Conservation (phyloP, 2,329 filamentous ascomycete genomes). For the Sarocladium strictum region DNA sequence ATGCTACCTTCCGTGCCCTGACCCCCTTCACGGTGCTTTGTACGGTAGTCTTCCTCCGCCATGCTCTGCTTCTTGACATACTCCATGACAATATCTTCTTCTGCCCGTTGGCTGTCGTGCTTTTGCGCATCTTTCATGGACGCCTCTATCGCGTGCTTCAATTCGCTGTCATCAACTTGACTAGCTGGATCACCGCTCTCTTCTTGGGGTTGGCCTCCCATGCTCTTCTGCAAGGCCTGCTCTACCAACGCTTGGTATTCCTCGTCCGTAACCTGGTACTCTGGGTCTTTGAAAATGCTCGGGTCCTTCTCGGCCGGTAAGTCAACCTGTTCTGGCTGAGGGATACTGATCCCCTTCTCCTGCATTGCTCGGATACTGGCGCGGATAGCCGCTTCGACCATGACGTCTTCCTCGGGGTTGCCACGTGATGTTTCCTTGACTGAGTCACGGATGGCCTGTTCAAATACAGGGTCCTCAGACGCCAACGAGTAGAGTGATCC, state of each 20-base stretch:
- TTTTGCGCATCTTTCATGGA: conserved; percentile 38
- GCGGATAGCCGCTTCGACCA: conserved; percentile 67
- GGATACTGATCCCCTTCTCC: conserved; percentile 15
- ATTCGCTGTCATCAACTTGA: conserved; percentile 31
- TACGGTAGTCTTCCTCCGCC: conserved; percentile 54
- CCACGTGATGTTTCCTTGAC: conserved; percentile 66
- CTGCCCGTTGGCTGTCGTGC: conserved; percentile 40
- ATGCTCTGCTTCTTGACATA: conserved; percentile 74
- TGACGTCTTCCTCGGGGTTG: conserved; percentile 61
- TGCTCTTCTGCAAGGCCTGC: conserved; percentile 48
- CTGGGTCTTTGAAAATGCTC: conserved; percentile 30
- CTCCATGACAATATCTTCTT: conserved; percentile 70
- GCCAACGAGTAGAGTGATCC: background rate
- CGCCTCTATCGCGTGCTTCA: conserved; percentile 39
- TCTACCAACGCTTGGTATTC: conserved; percentile 53
- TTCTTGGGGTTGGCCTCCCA: conserved; percentile 35
- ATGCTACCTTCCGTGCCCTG: conserved; percentile 23
- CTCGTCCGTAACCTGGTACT: conserved; percentile 46
- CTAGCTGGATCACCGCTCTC: conserved; percentile 34
- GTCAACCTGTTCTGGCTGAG: conserved; percentile 17
- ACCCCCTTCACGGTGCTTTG: conserved; percentile 12
- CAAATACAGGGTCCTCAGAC: conserved; percentile 54
- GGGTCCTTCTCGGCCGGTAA: conserved; percentile 20
- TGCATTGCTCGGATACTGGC: conserved; percentile 59
- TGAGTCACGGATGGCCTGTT: conserved; percentile 64